Evolutionary conservation across 352 stramenopile species (phyloP).

Genomic region (Elongisporangium anandrum): DNA sequence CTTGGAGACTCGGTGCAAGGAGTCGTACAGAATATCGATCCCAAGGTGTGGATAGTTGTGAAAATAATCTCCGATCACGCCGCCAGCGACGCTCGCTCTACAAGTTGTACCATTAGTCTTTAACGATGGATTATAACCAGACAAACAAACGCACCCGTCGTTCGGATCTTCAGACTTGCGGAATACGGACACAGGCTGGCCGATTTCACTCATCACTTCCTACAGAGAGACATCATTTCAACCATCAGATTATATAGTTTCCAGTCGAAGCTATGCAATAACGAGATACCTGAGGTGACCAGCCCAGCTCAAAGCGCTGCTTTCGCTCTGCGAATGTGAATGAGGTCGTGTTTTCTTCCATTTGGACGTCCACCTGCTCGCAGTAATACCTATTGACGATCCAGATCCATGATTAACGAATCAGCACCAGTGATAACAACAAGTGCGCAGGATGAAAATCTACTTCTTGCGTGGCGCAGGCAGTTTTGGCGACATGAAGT

Average conservation of each 20-base stretch:
- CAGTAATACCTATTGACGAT: constrained; percentile 77
- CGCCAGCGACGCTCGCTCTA: constrained; percentile 48
- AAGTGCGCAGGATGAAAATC: background rate
- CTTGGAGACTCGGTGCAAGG: constrained; percentile 64
- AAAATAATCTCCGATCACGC: constrained; percentile 68
- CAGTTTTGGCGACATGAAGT: constrained; percentile 30
- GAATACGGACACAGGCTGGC: constrained; percentile 70
- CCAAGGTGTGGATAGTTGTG: constrained; percentile 85
- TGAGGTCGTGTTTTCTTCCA: constrained; percentile 33
- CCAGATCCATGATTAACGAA: background rate
- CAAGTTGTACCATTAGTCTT: background rate
- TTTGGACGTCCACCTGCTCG: constrained; percentile 57
- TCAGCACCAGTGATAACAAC: background rate
- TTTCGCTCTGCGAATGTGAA: constrained; percentile 57
- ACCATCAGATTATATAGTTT: background rate
- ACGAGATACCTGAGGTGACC: constrained; percentile 59
- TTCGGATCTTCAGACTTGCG: constrained; percentile 71
- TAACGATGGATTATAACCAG: background rate
- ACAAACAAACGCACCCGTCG: constrained; percentile 32
- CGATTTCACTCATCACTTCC: constrained; percentile 79
- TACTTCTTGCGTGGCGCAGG: constrained; percentile 52
- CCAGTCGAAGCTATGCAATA: background rate
- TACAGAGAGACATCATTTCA: constrained; percentile 2
- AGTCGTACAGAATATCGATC: constrained; percentile 73
- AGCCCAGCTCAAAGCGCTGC: constrained; percentile 69